Base-by-base conservation (phyloP, 148 eudicot genomes). In the Selenicereus undatus region DNA sequence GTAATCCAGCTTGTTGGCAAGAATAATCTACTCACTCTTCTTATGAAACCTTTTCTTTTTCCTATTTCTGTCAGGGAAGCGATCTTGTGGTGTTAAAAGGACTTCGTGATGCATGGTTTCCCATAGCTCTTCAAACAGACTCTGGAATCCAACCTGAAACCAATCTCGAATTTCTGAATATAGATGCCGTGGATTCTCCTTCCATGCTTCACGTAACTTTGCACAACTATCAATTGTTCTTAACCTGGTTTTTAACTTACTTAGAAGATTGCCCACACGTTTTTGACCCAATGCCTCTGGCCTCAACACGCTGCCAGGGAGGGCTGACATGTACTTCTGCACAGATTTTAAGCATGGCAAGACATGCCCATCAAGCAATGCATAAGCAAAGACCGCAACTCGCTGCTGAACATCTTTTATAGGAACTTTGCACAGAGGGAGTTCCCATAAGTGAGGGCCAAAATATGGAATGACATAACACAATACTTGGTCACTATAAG, bases 351-450 rank as follows among this genome's bases (percentile, higher is more conserved):
- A 83, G 86, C 97, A 93, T 12, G 95, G 98, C 77, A 96, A 75
- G 29, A 93, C 93, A 36, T 86, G 85, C 39, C 99, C 99, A 64
- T 91, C 98, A 32, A 96, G 95, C 86, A 96, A 88, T 79, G 90
- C 83, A 84, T 75, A 90, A 50, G 92, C 93, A 85, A 96, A 96
- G 8, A 86, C 91, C 35, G 84, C 80, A 51, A 88, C 91, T 30
- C 95, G 84, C 35, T 71, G 81, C 16, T 29, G 18, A 80, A 78
- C 84, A 60, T 96, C 97, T 75, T 88, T 76, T 35, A 92, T 90
- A 3, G 91, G 95, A 69, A 83, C 70, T 81, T 86, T 79, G 83
- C 86, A 86, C 70, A 62, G 60, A 75, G 94, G 97, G 13, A 93
- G 91, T 86, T 82, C 83, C 99, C 98, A 96, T 13, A 79, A 74